Base-by-base conservation (phyloP, 2,329 filamentous ascomycete genomes). In the Fusarium euwallaceae region DNA sequence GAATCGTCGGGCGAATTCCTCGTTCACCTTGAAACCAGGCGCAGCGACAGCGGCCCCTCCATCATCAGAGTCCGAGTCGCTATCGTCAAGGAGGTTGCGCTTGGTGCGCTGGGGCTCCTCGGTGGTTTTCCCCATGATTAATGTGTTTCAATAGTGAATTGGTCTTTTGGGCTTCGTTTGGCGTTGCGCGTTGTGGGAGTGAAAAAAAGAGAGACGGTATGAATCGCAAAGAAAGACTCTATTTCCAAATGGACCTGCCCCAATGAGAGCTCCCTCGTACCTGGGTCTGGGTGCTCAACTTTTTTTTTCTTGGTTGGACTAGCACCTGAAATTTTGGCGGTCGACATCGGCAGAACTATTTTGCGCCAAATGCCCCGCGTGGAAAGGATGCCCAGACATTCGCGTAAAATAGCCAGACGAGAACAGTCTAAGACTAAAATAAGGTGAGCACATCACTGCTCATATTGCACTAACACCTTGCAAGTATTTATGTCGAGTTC, bases 1-100 rank as follows among this genome's bases (percentile, higher is more conserved):
- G 78, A 98, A 98, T 45, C 94, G 89, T 76, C 90, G 91, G 51
- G 97, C 97, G 82, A 92, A 99, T 62, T 97, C 94, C 81, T 95
- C 88, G 83, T 99, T 98, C 83, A 99, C 92, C 81, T 93, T 95
- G 82, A 98, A 89, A 66, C 86, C 86, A 48, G 83, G 81, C 67
- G 82, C 81, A 48, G 82, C 82, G 66, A 87, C 77, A 14, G 78
- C 75, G 22, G 81, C 81, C 60, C 82, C 83, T 77, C 85, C 85
- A 73, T 86, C 83, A 56, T 85, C 84, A 12, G 83, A 83, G 63
- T 88, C 86, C 17, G 86, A 87, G 65, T 87, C 87, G 78, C 85
- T 88, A 70, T 91, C 89, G 74, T 91, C 89, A 59, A 92, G 86
- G 36, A 91, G 82, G 34, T 80, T 83, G 78, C 86, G 86, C 81